A percentile compares a stretch with the other conserved stretches of the same genome.
phyloP scores from a whole-genome alignment of 2,329 filamentous ascomycete genomes.

The Colletotrichum chrysophilum region DNA sequence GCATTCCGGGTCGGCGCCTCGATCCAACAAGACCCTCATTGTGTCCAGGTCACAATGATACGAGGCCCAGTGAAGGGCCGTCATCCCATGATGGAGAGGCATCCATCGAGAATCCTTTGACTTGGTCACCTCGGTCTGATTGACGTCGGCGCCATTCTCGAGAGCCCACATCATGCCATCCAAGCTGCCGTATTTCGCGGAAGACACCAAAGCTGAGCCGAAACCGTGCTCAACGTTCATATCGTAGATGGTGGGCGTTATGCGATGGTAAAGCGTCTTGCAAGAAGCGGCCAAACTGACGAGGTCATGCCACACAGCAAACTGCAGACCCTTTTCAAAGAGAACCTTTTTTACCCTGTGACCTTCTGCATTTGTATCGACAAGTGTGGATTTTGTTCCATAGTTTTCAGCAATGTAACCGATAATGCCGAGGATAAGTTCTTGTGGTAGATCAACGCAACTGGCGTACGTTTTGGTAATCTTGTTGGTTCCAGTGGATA shows the following conservation, averaged over 20 bases:
- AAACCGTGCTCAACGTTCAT: not conserved
- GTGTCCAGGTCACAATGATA: not conserved
- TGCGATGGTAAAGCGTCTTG: not conserved
- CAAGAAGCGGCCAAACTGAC: not conserved
- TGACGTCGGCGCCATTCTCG: not conserved
- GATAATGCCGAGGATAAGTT: fast-evolving
- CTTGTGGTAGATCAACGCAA: not conserved
- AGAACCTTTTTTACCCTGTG: not conserved
- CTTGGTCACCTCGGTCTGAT: not conserved
- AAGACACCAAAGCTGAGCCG: not conserved
- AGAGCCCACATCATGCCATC: not conserved
- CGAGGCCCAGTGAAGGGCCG: not conserved
- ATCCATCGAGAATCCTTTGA: not conserved
- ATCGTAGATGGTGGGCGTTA: not conserved
- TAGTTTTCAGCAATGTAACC: not conserved
- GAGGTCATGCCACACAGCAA: not conserved
- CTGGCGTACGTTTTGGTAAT: fast-evolving
- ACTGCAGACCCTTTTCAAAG: fast-evolving
- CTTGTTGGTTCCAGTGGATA: fast-evolving
- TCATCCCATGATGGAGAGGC: not conserved
- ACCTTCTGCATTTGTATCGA: not conserved
- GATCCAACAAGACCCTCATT: not conserved
- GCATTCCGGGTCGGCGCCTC: not conserved
- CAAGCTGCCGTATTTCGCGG: not conserved
- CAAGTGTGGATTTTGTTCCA: fast-evolving